Percentiles rank a stretch among this genome's conserved stretches.
phyloP scores from a whole-genome alignment of 2,329 filamentous ascomycete species.

The Tolypocladium sp. region DNA sequence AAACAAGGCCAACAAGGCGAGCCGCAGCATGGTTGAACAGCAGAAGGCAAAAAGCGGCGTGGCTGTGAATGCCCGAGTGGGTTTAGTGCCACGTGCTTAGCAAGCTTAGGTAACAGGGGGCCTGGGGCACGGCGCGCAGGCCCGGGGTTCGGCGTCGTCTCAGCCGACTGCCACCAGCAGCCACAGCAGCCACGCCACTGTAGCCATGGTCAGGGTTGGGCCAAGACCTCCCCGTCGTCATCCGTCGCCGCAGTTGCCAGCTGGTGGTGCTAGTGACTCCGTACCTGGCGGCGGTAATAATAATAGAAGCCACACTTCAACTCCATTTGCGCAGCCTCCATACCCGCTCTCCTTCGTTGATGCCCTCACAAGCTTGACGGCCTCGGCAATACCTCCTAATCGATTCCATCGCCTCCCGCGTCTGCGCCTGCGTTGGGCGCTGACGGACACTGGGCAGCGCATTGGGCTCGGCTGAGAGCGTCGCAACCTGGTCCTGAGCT shows the following conservation, averaged over 20 bases:
- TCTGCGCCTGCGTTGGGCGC: not conserved
- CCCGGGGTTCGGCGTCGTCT: too few relatives aligned
- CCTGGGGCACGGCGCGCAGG: too few relatives aligned
- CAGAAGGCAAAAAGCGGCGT: not conserved
- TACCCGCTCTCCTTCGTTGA: not conserved
- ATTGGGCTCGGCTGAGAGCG: not conserved
- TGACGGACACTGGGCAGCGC: not conserved
- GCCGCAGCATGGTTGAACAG: not conserved
- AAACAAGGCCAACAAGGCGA: not conserved
- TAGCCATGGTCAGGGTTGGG: not conserved
- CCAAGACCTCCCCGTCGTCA: not conserved
- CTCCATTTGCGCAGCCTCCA: not conserved
- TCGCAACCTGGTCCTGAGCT: not conserved
- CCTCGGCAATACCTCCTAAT: not conserved
- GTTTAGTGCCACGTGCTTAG: not conserved
- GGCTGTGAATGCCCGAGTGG: not conserved
- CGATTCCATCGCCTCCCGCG: not conserved
- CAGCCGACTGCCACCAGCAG: too few relatives aligned
- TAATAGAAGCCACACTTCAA: not conserved
- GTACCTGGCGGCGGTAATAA: not conserved
- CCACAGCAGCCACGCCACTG: not conserved
- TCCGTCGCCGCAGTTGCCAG: not conserved
- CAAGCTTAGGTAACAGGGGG: not conserved
- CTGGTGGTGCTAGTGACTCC: not conserved
- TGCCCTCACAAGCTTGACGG: not conserved